These are phyloP conservation scores for Nyctanthes arbortristis DNA, from an alignment of 257 asterid genomes.

Conservation along the genomic window DNA sequence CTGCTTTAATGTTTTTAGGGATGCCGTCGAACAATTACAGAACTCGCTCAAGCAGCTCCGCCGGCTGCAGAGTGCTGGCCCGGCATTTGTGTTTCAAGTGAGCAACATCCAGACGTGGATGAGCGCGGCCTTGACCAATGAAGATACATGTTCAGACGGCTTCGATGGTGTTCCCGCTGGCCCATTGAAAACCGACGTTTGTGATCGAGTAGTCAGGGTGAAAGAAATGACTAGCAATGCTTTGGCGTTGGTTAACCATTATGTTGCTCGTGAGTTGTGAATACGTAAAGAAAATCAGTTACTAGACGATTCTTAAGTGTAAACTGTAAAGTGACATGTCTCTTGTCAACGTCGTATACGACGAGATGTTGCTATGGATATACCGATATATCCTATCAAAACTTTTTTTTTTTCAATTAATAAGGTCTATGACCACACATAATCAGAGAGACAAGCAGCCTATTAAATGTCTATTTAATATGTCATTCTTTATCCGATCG, in stretches of 20 bases:
- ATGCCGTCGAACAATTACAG: slow-evolving; percentile 37
- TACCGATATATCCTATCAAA: no score
- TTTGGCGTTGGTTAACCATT: slow-evolving; percentile 40
- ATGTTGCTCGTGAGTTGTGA: slow-evolving; percentile 9
- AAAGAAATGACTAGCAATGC: slow-evolving; percentile 50
- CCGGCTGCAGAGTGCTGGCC: slow-evolving; percentile 22
- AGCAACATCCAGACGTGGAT: slow-evolving; percentile 49
- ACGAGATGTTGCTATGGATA: no score
- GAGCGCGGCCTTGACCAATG: slow-evolving; percentile 47
- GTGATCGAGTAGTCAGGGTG: slow-evolving; percentile 21
- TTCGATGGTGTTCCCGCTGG: slow-evolving; percentile 35
- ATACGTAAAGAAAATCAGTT: no score
- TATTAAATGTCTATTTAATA: no score
- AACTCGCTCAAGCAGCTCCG: slow-evolving; percentile 42
- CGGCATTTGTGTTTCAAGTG: slow-evolving; percentile 34
- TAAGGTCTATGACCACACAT: no score
- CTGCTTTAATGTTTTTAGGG: slow-evolving; percentile 35
- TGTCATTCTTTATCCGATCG: no score
- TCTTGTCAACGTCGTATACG: no score
- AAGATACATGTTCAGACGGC: slow-evolving; percentile 51
- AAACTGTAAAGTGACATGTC: no score
- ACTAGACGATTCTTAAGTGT: no score
- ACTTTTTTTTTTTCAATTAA: no score
- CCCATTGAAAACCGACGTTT: slow-evolving; percentile 29
- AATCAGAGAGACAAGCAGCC: no score